Base-by-base conservation (phyloP, 2,329 filamentous ascomycete species). In the Phaeophleospora eucalypticola region DNA sequence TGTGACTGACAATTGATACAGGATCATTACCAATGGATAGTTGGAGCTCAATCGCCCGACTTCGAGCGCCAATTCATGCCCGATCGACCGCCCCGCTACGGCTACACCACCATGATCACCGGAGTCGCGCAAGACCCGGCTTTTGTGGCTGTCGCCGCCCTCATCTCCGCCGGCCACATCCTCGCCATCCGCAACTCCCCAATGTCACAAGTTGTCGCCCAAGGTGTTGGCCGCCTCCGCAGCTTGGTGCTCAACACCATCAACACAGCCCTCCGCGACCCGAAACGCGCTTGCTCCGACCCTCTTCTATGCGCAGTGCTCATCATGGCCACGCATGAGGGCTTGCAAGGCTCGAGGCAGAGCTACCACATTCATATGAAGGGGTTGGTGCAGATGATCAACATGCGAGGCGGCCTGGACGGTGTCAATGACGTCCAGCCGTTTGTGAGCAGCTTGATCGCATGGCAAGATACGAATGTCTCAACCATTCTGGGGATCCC, bases 281-380 rank as follows among this genome's bases (percentile, higher is more conserved):
- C 53, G 14, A 21, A 29, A 6, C 44, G 43, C 14, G 36, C 39
- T 14, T 44, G 44, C 2, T 52, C 43, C 2, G 41, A 54, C 15
- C 45, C 44, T 2, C 39, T 57, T 40, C 41, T 57, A 3, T 36
- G 47, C 3, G 45, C 46, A 2, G 54, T 57, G 17, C 36, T 39
- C 0, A 20, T 57, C 4, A 44, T 49, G 16, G 52, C 54, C 15
- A 42, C 44, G 1, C 47, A 51, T 36, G 54, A 57, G 37, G 35
- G 52, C 19, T 43, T 46, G 17, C 47, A 52, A 20, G 40, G 42
- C 4, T 37, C 36, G n/a, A 21, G 38, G 2, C n/a, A 43, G 15
- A 43, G 27, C 10, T 57, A 52, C 16, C 38, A 47, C n/a, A 34
- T 48, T 15, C 54, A 57, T 19, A 52, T 54, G 48, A 12, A 16